Base-by-base conservation (phyloP, 345 rosid species). In the Citrus reticulata region DNA sequence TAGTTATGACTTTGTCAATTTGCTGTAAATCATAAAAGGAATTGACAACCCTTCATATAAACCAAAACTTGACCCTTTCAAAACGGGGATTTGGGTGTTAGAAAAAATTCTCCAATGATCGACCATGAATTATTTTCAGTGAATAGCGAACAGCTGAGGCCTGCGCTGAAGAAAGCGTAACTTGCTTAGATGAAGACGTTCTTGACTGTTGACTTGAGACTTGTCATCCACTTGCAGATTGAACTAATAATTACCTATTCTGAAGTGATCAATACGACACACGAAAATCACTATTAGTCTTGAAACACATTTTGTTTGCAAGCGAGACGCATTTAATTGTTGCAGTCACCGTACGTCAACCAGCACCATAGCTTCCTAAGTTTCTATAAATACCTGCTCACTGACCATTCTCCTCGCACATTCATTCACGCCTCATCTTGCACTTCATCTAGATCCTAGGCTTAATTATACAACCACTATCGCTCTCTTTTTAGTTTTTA, bases 51-150 rank as follows among this genome's bases (percentile, higher is more conserved):
- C 70, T 49, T 7, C 11, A 10, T 19, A 4, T n/a, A 66, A 54
- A 4, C 16, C 6, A 59, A 59, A n/a, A 30, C 1, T 51, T 66
- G 79, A 76, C 72, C 63, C 7, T 13, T 76, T 76, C 79, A 76
- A 76, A n/a, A 16, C 1, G 72, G 63, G 61, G 3, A 14, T 51
- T 51, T 66, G n/a, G 6, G 37, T 11, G 60, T n/a, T 19, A 0
- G 10, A 5, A 6, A 5, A 11, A 57, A 74, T 24, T 29, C 3
- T 58, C 76, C 74, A 73, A 58, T 58, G 34, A 49, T 65, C 40
- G 0, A 5, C 16, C 19, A 2, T 0, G 16, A 9, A 27, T 6
- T 72, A 4, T 30, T 24, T 11, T 1, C 1, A 13, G 74, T 51
- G 19, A 22, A 0, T 14, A 0, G 51, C 2, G 0, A 7, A 6